phyloP scores from a whole-genome alignment of 129 eudicot species.

The Centrapalus pauciflorus region DNA sequence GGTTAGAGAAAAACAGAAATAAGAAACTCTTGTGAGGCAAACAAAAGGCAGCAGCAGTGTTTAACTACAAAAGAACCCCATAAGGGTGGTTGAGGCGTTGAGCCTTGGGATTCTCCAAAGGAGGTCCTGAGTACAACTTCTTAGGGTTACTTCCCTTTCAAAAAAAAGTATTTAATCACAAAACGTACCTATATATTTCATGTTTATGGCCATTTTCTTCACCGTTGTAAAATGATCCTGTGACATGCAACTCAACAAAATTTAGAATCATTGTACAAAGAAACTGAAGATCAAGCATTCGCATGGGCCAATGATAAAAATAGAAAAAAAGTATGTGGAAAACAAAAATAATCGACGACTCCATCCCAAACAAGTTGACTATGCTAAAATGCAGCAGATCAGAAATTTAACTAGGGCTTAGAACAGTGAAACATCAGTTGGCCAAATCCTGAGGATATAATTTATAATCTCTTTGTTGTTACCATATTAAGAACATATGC shows the following conservation, averaged over 20 bases:
- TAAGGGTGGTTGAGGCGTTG: no score
- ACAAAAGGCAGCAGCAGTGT: background rate
- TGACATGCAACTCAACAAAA: slow-evolving; percentile 21
- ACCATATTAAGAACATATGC: background rate
- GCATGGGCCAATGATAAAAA: background rate
- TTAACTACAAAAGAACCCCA: background rate
- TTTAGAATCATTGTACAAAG: background rate
- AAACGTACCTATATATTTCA: slow-evolving; percentile 76
- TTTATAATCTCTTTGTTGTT: background rate
- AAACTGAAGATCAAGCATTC: background rate
- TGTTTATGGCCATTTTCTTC: slow-evolving; percentile 56
- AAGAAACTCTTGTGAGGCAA: slow-evolving; percentile 1
- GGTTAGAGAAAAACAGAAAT: background rate
- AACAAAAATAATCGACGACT: background rate
- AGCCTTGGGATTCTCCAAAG: no score
- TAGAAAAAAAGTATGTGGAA: background rate
- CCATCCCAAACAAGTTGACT: background rate
- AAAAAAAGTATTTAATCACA: background rate
- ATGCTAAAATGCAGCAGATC: background rate
- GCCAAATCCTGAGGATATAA: background rate
- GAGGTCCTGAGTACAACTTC: no score
- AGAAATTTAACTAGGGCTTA: background rate
- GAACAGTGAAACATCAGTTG: background rate
- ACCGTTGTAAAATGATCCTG: slow-evolving; percentile 81
- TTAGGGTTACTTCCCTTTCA: no score